Evolutionary conservation across 129 eudicot genomes (phyloP), one percentile per base, ranked within the genome.

Genomic region (Tanacetum coccineum): DNA sequence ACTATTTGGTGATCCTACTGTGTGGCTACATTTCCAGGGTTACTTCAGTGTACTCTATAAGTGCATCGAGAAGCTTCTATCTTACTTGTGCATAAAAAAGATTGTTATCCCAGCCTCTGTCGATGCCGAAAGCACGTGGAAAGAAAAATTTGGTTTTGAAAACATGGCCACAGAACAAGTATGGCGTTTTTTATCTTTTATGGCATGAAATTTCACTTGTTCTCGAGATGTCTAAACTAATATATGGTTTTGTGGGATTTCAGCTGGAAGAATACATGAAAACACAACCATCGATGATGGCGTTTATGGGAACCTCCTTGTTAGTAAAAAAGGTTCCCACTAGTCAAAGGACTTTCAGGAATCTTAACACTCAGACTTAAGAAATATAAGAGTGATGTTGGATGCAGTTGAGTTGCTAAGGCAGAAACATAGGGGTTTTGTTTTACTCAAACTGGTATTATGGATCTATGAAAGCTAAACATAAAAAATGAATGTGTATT

Each of bases 51-150:
- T 80, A 9, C 78, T 93, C 46, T 84, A 81, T 66, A 69, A 76
- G 2, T 86, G 95, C 80, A 82, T 93, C 18, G 95, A 86, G 81
- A 84, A 71, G 64, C 66, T 93, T 68, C 80, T 93, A 4, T 81
- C 91, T 2, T 74, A 66, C 30, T 57, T 86, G 65, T 64, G 77
- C 4, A 73, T 88, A 14, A 85, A 80, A 73, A 85, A 72, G 60
- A 49, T 93, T 44, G 87, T 93, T 71, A 74, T 93, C 51, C 98
- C 96, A 18, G 91, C 98, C 53, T 85, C 89, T 26, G 87, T 80
- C 9, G 82, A 78, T 32, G 92, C 89, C 2, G 74, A 69, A 63
- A 59, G 92, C 47, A 79, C 88, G 63, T 93, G 98, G 98, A 80
- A 76, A 6, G 53, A 79, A 3, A 85, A 79, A 72, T 84, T 84